A percentile compares a stretch with the other conserved stretches of the same genome.
Evolutionary conservation across 73 alveolate genomes (phyloP).

Genomic region (Paraurostyla sp.): DNA sequence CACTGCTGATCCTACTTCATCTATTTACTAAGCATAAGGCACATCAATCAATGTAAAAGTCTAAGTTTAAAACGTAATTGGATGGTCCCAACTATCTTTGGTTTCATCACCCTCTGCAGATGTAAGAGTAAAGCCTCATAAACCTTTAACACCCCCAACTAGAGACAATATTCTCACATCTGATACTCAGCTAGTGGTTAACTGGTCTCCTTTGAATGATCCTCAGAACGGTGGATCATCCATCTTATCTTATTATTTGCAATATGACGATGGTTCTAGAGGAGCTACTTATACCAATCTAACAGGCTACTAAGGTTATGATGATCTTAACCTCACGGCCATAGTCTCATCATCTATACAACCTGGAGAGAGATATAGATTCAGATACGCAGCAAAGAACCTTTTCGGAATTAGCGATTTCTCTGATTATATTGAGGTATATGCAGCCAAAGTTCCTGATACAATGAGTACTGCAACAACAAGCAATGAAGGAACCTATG

Average conservation of each 20-base stretch:
- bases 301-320: too few relatives aligned
- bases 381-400: slow-evolving; percentile 46
- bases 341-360: background rate
- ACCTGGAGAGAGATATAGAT: slow-evolving; percentile 62
- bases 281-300: slow-evolving; percentile 14
- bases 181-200: slow-evolving; percentile 24
- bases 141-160: slow-evolving; percentile 48
- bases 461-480: slow-evolving; percentile 20
- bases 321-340: background rate
- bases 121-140: slow-evolving; percentile 36
- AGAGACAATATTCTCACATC: slow-evolving; percentile 16
- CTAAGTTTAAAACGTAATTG: slow-evolving; percentile 23
- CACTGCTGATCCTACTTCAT: background rate
- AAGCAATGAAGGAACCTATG: slow-evolving; percentile 43
- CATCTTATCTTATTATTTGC: slow-evolving; percentile 44
- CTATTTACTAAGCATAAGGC: slow-evolving; percentile 36
- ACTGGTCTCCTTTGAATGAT: slow-evolving; percentile 30
- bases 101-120: slow-evolving; percentile 28
- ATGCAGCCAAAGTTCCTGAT: slow-evolving; percentile 62
- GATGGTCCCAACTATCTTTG: slow-evolving; percentile 52
- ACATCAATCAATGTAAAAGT: slow-evolving; percentile 37
- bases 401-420: slow-evolving; percentile 44
- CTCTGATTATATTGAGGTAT: slow-evolving; percentile 61
- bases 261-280: slow-evolving; percentile 29
- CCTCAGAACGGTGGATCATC: slow-evolving; percentile 54